Conservation (phyloP, 306 rosid genomes). For the Astragalus glycyphyllos region DNA sequence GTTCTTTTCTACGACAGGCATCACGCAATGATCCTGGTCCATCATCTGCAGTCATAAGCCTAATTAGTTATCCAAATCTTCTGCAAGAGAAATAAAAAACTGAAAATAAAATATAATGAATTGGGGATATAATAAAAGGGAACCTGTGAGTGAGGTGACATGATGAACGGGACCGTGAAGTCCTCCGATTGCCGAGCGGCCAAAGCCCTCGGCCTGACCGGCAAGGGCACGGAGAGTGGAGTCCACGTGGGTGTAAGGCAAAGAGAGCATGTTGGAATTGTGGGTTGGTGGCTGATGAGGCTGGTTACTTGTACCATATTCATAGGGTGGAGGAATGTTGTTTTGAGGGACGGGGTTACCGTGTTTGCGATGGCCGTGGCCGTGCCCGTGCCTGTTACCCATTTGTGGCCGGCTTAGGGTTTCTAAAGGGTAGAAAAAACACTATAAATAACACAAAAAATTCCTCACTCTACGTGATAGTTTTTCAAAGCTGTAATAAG, state of each 20-base stretch:
- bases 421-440: no score
- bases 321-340: slow-evolving; percentile 45
- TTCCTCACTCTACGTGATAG: no score
- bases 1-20: slow-evolving; percentile 80
- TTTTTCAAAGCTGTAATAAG: no score
- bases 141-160: slow-evolving; percentile 83
- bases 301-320: slow-evolving; percentile 34
- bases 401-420: slow-evolving; percentile 39
- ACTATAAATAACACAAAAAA: no score
- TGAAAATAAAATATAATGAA: background rate
- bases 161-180: slow-evolving; percentile 73
- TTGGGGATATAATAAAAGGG: background rate
- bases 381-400: slow-evolving; percentile 70
- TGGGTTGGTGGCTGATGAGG: slow-evolving; percentile 29
- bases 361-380: slow-evolving; percentile 51
- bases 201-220: slow-evolving; percentile 86
- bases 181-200: slow-evolving; percentile 84
- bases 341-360: slow-evolving; percentile 35
- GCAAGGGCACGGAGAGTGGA: slow-evolving; percentile 75
- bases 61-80: no score
- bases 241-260: slow-evolving; percentile 79
- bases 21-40: slow-evolving; percentile 94
- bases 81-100: background rate
- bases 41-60: slow-evolving; percentile 62
- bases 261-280: slow-evolving; percentile 43